Evolutionary conservation across 805 yeast genomes (phyloP).

Genomic region (Hanseniaspora vineae): DNA sequence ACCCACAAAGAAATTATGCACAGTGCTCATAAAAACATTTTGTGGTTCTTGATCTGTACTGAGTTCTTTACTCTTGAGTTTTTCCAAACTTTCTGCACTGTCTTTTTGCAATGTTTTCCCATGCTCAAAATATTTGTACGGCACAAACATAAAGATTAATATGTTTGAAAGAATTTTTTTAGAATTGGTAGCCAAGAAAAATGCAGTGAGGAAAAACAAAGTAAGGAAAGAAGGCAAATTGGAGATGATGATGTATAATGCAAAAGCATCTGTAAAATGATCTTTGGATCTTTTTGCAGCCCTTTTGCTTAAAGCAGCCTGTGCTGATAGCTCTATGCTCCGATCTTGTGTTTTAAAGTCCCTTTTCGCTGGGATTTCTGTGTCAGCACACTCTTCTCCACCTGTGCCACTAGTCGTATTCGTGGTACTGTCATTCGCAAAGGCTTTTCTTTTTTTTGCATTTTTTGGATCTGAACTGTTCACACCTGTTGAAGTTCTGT

Average conservation of each 20-base stretch:
- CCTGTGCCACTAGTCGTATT: too few relatives aligned
- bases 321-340: too few relatives aligned
- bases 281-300: neutral
- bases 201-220: constrained; percentile 14
- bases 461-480: too few relatives aligned
- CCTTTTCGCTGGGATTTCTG: too few relatives aligned
- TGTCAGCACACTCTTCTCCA: too few relatives aligned
- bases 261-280: constrained; percentile 18
- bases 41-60: too few relatives aligned
- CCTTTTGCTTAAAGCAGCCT: too few relatives aligned
- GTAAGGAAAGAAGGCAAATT: constrained; percentile 20
- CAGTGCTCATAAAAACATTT: neutral
- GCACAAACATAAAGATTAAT: constrained; percentile 17
- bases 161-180: constrained; percentile 17
- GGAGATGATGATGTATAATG: constrained; percentile 20
- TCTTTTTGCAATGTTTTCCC: neutral
- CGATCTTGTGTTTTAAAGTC: too few relatives aligned
- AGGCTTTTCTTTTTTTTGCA: too few relatives aligned
- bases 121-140: constrained; percentile 1
- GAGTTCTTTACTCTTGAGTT: neutral
- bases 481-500: too few relatives aligned
- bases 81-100: neutral
- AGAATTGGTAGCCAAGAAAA: constrained; percentile 17
- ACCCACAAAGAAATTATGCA: neutral
- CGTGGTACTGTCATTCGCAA: too few relatives aligned